Conservation (phyloP, 805 yeast species). For the Huiozyma naganishii region DNA sequence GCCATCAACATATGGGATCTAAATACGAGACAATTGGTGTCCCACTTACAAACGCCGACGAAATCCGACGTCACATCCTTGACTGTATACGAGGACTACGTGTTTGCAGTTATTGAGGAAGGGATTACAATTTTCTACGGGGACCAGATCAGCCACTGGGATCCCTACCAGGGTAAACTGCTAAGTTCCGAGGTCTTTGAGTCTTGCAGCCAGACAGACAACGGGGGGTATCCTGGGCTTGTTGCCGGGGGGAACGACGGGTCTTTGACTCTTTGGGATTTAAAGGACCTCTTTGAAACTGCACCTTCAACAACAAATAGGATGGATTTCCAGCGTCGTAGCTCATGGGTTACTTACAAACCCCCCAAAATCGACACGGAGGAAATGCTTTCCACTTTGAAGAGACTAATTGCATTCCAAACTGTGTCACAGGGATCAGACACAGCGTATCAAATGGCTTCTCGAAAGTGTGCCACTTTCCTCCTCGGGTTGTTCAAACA, state of each 20-base stretch:
- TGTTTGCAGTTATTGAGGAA: constrained; percentile 30
- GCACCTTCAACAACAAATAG: neutral
- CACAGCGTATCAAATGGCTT: constrained; percentile 46
- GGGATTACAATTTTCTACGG: constrained; percentile 37
- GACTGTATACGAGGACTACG: constrained; percentile 21
- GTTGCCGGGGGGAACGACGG: constrained; percentile 65
- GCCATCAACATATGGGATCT: constrained; percentile 78
- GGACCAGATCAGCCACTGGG: constrained; percentile 37
- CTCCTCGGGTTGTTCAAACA: constrained; percentile 49
- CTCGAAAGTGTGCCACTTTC: constrained; percentile 77
- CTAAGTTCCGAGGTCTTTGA: constrained; percentile 43
- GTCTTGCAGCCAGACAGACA: constrained; percentile 10
- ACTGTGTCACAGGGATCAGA: constrained; percentile 72
- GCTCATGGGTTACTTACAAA: constrained; percentile 2
- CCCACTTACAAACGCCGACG: constrained; percentile 31
- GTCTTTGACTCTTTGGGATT: constrained; percentile 62
- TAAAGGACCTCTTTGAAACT: constrained; percentile 6
- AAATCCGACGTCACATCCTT: constrained; percentile 45
- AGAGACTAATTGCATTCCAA: constrained; percentile 51
- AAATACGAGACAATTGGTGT: constrained; percentile 61
- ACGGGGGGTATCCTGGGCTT: constrained; percentile 32
- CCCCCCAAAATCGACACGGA: constrained; percentile 38
- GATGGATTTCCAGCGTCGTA: neutral
- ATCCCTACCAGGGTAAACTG: constrained; percentile 45
- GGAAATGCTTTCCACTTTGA: constrained; percentile 50